A percentile compares a stretch with the other conserved stretches of the same genome.
Conservation (phyloP, 306 rosid species). For the Pyrus bretschneideri region DNA sequence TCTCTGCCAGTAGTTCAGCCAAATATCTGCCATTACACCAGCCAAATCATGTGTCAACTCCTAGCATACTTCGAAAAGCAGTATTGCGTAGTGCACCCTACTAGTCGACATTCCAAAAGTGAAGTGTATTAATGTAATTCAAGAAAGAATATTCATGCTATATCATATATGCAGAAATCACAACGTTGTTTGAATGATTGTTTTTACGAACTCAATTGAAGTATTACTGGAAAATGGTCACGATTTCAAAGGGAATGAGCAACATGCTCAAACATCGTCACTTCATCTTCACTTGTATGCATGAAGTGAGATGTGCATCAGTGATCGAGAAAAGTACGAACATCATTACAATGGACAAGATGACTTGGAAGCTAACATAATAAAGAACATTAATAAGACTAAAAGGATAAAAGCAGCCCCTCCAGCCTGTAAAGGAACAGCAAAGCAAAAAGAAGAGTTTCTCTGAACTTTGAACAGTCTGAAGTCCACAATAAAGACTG, state of each 20-base stretch:
- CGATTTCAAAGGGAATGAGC: background rate
- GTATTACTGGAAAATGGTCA: background rate
- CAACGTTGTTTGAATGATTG: background rate
- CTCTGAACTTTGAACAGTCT: background rate
- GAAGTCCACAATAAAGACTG: background rate
- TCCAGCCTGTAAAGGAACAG: background rate
- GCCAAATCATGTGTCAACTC: conserved; percentile 4
- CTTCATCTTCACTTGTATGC: background rate
- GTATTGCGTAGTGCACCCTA: background rate
- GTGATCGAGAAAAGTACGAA: background rate
- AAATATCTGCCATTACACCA: conserved; percentile 53
- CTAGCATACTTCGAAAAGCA: background rate
- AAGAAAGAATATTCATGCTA: background rate
- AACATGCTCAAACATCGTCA: background rate
- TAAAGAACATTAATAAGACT: background rate
- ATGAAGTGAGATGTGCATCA: background rate
- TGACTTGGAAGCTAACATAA: background rate
- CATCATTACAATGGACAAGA: background rate
- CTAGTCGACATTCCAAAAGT: background rate
- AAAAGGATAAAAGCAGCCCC: background rate
- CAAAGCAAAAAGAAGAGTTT: background rate
- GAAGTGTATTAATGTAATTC: background rate
- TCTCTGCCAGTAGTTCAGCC: conserved; percentile 67
- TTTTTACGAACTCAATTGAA: background rate
- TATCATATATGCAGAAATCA: too few relatives aligned